Evolutionary conservation across 371 early-diverging fungal species (phyloP).

Genomic region (Mortierella sp.): DNA sequence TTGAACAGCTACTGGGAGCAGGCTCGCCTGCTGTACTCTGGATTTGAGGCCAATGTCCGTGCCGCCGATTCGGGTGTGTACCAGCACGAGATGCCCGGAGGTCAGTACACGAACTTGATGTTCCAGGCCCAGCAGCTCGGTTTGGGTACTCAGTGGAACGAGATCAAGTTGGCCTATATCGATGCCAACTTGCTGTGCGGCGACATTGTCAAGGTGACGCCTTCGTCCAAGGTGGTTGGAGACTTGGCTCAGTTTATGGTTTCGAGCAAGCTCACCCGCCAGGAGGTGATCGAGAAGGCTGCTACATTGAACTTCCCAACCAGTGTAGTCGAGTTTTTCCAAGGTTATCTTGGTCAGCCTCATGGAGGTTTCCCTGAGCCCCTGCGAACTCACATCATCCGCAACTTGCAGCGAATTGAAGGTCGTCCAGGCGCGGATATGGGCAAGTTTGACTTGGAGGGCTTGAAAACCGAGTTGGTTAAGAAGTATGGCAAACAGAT

Average conservation of each 20-base stretch:
- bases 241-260: slow-evolving; percentile 98
- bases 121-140: slow-evolving; percentile 96
- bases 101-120: slow-evolving; percentile 96
- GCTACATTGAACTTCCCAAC: slow-evolving; percentile 88
- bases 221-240: slow-evolving; percentile 96
- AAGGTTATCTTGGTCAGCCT: slow-evolving; percentile 94
- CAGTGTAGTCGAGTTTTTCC: slow-evolving; percentile 95
- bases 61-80: slow-evolving; percentile 92
- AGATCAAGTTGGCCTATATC: slow-evolving; percentile 90
- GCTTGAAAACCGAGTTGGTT: slow-evolving; percentile 75
- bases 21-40: slow-evolving; percentile 90
- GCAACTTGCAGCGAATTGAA: slow-evolving; percentile 78
- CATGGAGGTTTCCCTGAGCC: slow-evolving; percentile 95
- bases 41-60: slow-evolving; percentile 93
- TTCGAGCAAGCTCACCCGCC: slow-evolving; percentile 78
- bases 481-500: slow-evolving; percentile 82
- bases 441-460: slow-evolving; percentile 80
- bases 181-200: slow-evolving; percentile 94
- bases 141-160: slow-evolving; percentile 92
- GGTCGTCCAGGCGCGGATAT: slow-evolving; percentile 89
- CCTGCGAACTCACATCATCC: slow-evolving; percentile 84
- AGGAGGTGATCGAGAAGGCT: slow-evolving; percentile 83
- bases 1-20: slow-evolving; percentile 97
- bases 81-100: slow-evolving; percentile 97
- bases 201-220: slow-evolving; percentile 97